Percentiles rank a stretch among this genome's conserved stretches.
These are phyloP conservation scores for Nitzschia sp. DNA, from an alignment of 108 stramenopile species.

Conservation along the genomic window DNA sequence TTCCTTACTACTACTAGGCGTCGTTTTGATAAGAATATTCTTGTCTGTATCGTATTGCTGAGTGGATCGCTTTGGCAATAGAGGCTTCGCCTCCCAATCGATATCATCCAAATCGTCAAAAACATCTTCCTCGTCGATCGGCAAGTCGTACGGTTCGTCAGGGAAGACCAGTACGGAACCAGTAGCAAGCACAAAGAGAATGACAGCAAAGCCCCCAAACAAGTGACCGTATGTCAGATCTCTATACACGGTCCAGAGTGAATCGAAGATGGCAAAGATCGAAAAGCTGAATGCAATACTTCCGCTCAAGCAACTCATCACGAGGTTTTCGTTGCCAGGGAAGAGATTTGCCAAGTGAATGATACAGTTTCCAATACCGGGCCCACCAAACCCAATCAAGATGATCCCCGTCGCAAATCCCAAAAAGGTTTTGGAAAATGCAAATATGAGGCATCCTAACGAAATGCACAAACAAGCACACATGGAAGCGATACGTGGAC, in stretches of 20 bases:
- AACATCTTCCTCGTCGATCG: constrained; percentile 8
- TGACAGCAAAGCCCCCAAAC: constrained; percentile 16
- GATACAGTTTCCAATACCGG: constrained; percentile 29
- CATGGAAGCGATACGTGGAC: constrained; percentile 34
- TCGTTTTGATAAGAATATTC: not conserved
- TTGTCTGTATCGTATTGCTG: not conserved
- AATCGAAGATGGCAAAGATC: constrained; percentile 37
- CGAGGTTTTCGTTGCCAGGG: constrained; percentile 28
- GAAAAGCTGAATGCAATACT: constrained; percentile 33
- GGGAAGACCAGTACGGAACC: constrained; percentile 28
- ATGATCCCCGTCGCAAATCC: constrained; percentile 8
- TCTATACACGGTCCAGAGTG: constrained; percentile 25
- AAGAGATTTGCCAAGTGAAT: constrained; percentile 46
- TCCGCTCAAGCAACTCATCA: constrained; percentile 30
- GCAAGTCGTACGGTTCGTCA: constrained; percentile 31
- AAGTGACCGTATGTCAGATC: constrained; percentile 11
- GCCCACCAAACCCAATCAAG: constrained; percentile 39
- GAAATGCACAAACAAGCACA: constrained; percentile 15
- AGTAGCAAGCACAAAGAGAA: constrained; percentile 13
- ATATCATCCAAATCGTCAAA: not conserved
- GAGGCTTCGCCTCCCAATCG: not conserved
- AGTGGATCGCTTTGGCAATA: not conserved
- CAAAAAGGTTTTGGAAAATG: not conserved
- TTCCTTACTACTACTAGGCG: not conserved
- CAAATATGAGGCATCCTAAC: constrained; percentile 26